Conservation (phyloP, 805 yeast species). For the Candida boidinii region DNA sequence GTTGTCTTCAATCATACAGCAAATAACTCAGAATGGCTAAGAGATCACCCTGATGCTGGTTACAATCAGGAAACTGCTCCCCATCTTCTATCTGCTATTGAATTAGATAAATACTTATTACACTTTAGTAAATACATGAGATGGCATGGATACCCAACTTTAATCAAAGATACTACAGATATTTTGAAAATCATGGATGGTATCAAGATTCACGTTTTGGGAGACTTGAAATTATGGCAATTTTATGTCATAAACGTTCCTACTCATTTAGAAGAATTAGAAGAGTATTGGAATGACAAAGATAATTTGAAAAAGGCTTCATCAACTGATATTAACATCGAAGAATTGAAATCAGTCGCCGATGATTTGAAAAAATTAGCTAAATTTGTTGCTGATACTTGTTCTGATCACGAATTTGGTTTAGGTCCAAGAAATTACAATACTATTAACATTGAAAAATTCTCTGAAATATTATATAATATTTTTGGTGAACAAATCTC, state of each 20-base stretch:
- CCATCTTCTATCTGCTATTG: slow-evolving; percentile 77
- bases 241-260: slow-evolving; percentile 65
- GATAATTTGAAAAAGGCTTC: slow-evolving; percentile 4
- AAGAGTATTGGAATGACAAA: slow-evolving; percentile 27
- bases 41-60: slow-evolving; percentile 84
- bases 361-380: slow-evolving; percentile 42
- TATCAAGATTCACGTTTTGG: slow-evolving; percentile 58
- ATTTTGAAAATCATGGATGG: slow-evolving; percentile 57
- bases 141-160: slow-evolving; percentile 54
- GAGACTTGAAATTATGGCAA: slow-evolving; percentile 73
- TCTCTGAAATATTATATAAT: slow-evolving; percentile 43
- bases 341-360: slow-evolving; percentile 28
- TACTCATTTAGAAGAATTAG: slow-evolving; percentile 29
- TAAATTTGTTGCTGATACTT: slow-evolving; percentile 34
- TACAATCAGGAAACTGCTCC: slow-evolving; percentile 85
- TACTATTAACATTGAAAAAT: slow-evolving; percentile 36
- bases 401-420: slow-evolving; percentile 34
- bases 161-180: slow-evolving; percentile 42
- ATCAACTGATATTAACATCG: slow-evolving; percentile 36
- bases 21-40: slow-evolving; percentile 77
- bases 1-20: slow-evolving; percentile 96
- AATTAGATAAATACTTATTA: slow-evolving; percentile 61
- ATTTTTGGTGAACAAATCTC: slow-evolving; percentile 22
- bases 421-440: slow-evolving; percentile 44
- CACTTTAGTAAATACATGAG: slow-evolving; percentile 55